A percentile compares a stretch with the other conserved stretches of the same genome.
Evolutionary conservation across 2,329 filamentous ascomycete genomes (phyloP).

Genomic region (Fusarium sp.): DNA sequence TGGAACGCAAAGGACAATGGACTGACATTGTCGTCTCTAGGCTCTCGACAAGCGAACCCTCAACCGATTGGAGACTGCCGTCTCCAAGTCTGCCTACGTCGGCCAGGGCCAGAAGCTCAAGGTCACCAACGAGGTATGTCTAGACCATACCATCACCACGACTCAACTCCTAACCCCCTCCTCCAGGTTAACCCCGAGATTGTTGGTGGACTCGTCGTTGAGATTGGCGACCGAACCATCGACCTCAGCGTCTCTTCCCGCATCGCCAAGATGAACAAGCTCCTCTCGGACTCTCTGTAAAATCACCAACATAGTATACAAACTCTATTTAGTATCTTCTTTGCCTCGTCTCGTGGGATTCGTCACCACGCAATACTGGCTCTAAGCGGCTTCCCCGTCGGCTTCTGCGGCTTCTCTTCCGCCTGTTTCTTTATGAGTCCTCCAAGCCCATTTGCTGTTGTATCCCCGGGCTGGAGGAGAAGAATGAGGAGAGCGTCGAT

Average conservation of each 20-base stretch:
- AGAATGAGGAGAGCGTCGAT: constrained; percentile 37
- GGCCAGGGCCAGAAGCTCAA: constrained; percentile 97
- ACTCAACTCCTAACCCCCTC: constrained; percentile 19
- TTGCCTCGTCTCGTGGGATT: constrained; percentile 31
- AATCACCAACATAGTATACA: constrained; percentile 49
- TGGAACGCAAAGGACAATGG: neutral
- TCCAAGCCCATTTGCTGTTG: constrained; percentile 20
- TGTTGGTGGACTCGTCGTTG: constrained; percentile 90
- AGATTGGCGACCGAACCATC: constrained; percentile 97
- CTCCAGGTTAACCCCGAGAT: constrained; percentile 90
- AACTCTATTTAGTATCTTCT: constrained; percentile 40
- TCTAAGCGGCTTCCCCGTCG: constrained; percentile 12
- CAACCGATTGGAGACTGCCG: constrained; percentile 83
- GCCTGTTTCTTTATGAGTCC: constrained; percentile 26
- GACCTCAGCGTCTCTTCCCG: constrained; percentile 95
- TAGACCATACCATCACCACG: neutral
- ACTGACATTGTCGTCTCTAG: constrained; percentile 54
- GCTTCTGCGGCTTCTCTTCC: constrained; percentile 27
- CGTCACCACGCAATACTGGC: constrained; percentile 12
- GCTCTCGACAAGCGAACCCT: constrained; percentile 89
- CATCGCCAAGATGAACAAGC: constrained; percentile 99
- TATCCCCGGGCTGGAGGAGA: constrained; percentile 26
- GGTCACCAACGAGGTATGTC: constrained; percentile 84
- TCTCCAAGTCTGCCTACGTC: constrained; percentile 89
- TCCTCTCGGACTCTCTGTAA: constrained; percentile 96